Conservation (phyloP, 129 eudicot genomes). For the Flaveria sonorensis region DNA sequence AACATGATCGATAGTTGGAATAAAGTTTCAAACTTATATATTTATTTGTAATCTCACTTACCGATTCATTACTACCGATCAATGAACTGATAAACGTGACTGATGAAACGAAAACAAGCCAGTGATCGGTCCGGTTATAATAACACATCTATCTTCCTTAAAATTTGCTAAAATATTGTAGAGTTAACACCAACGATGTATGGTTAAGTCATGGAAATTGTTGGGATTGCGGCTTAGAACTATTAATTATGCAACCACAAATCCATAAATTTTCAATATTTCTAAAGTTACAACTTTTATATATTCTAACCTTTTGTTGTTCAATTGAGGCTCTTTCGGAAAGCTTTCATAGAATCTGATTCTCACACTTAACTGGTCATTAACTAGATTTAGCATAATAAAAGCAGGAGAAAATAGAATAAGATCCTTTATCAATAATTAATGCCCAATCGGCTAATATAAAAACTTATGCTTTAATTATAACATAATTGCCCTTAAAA, state of each 20-base stretch:
- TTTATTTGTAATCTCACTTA: no score
- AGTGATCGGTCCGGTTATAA: no score
- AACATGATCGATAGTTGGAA: no score
- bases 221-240: neutral
- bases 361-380: conserved; percentile 26
- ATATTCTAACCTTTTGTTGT: conserved; percentile 15
- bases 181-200: neutral
- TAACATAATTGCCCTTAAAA: neutral
- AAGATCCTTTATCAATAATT: conserved; percentile 27
- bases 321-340: neutral
- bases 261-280: conserved; percentile 4
- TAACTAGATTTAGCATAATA: conserved; percentile 7
- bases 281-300: neutral
- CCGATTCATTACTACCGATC: no score
- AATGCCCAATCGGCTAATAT: neutral
- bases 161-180: neutral
- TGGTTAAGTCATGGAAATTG: neutral
- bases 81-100: no score
- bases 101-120: no score
- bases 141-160: no score
- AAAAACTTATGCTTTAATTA: conserved; percentile 14
- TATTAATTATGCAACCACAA: neutral
- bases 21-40: no score
- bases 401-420: conserved; percentile 33
- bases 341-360: conserved; percentile 36